These are phyloP conservation scores for Eucalyptus lansdowneana DNA, from an alignment of 345 rosid genomes.

Conservation along the genomic window DNA sequence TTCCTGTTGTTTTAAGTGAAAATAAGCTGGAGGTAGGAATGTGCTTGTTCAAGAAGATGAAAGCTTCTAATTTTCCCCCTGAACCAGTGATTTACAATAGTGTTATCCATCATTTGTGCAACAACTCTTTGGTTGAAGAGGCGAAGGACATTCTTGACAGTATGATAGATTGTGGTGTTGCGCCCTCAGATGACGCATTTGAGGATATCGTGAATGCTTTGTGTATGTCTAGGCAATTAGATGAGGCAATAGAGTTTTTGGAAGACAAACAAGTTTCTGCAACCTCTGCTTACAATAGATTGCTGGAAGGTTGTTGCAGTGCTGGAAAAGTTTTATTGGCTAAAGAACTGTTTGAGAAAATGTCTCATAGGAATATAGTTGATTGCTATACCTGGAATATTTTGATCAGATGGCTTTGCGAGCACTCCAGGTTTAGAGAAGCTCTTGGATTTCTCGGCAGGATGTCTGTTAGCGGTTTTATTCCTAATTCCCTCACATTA, in stretches of 20 bases:
- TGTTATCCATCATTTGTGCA: conserved; percentile 21
- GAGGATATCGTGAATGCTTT: conserved; percentile 23
- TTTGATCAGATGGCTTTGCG: conserved; percentile 35
- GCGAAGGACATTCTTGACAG: conserved; percentile 21
- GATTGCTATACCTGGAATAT: conserved; percentile 42
- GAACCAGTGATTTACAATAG: conserved; percentile 10
- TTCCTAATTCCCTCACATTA: conserved; percentile 24
- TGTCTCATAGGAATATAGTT: conserved; percentile 17
- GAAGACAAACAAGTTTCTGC: conserved; percentile 12
- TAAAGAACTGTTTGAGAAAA: conserved; percentile 14
- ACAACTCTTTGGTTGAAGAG: conserved; percentile 22
- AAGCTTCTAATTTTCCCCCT: conserved; percentile 6
- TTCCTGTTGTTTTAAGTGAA: conserved; percentile 31
- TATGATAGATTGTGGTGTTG: conserved; percentile 14
- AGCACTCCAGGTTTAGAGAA: conserved; percentile 11
- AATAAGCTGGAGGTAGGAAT: conserved; percentile 21
- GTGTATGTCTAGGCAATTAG: conserved; percentile 15
- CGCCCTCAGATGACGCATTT: conserved; percentile 3
- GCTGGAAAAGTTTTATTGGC: conserved; percentile 23
- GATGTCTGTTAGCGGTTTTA: conserved; percentile 18
- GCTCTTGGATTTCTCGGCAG: conserved; percentile 32
- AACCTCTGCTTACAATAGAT: conserved; percentile 27
- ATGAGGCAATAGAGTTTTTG: conserved; percentile 21
- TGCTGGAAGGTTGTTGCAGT: conserved; percentile 31
- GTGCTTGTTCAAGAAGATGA: conserved; percentile 29